Conservation (phyloP, 257 asterid species). For the Nicotiana undulata region DNA sequence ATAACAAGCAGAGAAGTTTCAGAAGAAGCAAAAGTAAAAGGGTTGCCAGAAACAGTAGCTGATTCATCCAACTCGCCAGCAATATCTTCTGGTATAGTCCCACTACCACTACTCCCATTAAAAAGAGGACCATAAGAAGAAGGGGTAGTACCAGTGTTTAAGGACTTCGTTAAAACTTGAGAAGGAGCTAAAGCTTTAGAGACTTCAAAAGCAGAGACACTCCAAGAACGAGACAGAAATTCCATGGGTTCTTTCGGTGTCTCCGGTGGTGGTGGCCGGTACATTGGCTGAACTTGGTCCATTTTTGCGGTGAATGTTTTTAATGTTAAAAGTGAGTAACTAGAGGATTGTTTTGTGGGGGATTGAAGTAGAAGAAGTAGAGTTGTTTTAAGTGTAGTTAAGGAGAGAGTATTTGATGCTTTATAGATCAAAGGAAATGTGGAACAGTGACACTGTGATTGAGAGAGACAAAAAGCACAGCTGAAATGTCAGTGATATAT, state of each 20-base stretch:
- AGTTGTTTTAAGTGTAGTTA: not conserved
- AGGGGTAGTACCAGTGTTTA: not conserved
- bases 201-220: slow-evolving; percentile 69
- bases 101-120: slow-evolving; percentile 22
- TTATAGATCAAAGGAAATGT: slow-evolving; percentile 9
- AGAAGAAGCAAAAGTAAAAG: slow-evolving; percentile 75
- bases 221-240: slow-evolving; percentile 94
- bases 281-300: slow-evolving; percentile 54
- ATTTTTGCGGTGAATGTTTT: slow-evolving; percentile 12
- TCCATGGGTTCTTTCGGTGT: slow-evolving; percentile 96
- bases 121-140: not conserved
- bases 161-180: slow-evolving; percentile 25
- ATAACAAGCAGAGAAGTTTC: slow-evolving; percentile 83
- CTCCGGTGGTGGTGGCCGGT: slow-evolving; percentile 79
- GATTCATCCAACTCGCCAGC: slow-evolving; percentile 51
- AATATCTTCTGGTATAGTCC: slow-evolving; percentile 48
- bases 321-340: not conserved
- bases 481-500: not conserved
- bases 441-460: not conserved
- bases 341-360: not conserved
- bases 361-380: not conserved
- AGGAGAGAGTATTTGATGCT: slow-evolving; percentile 3
- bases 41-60: slow-evolving; percentile 60
- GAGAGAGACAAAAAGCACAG: not conserved
- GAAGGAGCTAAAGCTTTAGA: slow-evolving; percentile 57